A percentile compares a stretch with the other conserved stretches of the same genome.
phyloP scores from a whole-genome alignment of 495 filamentous ascomycete genomes.

The Aspergillus avenaceus region DNA sequence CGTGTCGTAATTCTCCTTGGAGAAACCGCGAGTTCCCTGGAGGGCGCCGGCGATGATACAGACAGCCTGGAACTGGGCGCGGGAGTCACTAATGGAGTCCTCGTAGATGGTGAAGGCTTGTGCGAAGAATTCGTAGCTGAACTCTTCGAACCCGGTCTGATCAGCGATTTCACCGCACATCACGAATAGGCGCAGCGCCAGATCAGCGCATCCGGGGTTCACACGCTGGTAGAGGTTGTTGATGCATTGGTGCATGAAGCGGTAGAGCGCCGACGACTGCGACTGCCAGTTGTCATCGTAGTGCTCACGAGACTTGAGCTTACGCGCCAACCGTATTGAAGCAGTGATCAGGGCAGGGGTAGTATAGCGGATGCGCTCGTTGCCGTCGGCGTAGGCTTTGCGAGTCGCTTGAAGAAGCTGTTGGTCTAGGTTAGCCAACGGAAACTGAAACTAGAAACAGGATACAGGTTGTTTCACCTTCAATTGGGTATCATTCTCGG shows the following conservation, averaged over 20 bases:
- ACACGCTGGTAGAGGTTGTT: slow-evolving; percentile 88
- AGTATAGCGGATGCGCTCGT: slow-evolving; percentile 92
- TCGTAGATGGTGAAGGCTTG: slow-evolving; percentile 99
- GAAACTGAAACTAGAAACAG: neutral
- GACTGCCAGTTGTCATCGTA: slow-evolving; percentile 93
- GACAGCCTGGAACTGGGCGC: slow-evolving; percentile 96
- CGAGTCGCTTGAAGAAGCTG: slow-evolving; percentile 81
- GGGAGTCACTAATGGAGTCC: slow-evolving; percentile 88
- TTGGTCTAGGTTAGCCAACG: slow-evolving; percentile 21
- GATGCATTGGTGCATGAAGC: slow-evolving; percentile 85
- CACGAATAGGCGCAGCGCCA: slow-evolving; percentile 82
- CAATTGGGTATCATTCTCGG: slow-evolving; percentile 90
- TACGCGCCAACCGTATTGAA: slow-evolving; percentile 82
- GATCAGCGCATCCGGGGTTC: slow-evolving; percentile 74
- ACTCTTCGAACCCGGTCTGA: slow-evolving; percentile 88
- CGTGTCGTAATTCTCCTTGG: slow-evolving; percentile 96
- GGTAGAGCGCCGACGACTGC: slow-evolving; percentile 83
- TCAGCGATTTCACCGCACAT: slow-evolving; percentile 91
- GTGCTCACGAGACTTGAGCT: slow-evolving; percentile 87
- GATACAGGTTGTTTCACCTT: slow-evolving; percentile 45
- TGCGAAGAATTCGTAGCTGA: slow-evolving; percentile 96
- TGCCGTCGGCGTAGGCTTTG: slow-evolving; percentile 87
- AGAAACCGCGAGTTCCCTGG: slow-evolving; percentile 80
- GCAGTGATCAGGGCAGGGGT: slow-evolving; percentile 90
- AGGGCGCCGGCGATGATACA: slow-evolving; percentile 89